Evolutionary conservation across 768 basidiomycete species (phyloP).

Genomic region (Tricholoma matsutake): DNA sequence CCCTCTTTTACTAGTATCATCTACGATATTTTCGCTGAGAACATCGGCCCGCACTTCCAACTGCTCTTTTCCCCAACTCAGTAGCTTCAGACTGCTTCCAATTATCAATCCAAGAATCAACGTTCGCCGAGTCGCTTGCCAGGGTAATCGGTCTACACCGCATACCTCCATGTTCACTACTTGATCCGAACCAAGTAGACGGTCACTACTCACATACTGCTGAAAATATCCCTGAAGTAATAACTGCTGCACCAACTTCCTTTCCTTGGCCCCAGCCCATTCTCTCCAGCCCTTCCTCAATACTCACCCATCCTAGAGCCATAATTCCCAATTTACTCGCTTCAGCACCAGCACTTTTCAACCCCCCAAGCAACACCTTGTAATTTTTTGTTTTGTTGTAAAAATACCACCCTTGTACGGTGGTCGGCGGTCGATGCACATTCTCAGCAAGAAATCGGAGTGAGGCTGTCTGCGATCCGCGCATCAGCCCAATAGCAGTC

Average conservation of each 20-base stretch:
- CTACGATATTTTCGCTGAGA: constrained; percentile 15
- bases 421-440: constrained; percentile 81
- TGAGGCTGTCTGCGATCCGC: constrained; percentile 66
- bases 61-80: constrained; percentile 36
- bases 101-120: constrained; percentile 53
- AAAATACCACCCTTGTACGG: constrained; percentile 90
- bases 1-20: neutral
- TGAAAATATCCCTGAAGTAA: constrained; percentile 58
- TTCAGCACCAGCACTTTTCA: constrained; percentile 64
- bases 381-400: constrained; percentile 98
- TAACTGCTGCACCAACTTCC: constrained; percentile 61
- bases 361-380: constrained; percentile 67
- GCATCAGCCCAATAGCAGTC: constrained; percentile 66
- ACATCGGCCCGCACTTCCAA: constrained; percentile 23
- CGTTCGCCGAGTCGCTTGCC: constrained; percentile 45
- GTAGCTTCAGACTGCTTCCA: constrained; percentile 49
- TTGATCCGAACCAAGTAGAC: constrained; percentile 2
- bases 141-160: constrained; percentile 53
- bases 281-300: constrained; percentile 39
- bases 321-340: constrained; percentile 44
- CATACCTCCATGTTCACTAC: constrained; percentile 5
- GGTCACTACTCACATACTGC: constrained; percentile 43
- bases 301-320: constrained; percentile 40
- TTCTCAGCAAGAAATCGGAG: constrained; percentile 91
- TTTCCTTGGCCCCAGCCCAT: constrained; percentile 39